Percentiles rank a stretch among this genome's conserved stretches.
Evolutionary conservation across 352 stramenopile species (phyloP).

Genomic region (Aphanomyces astaci): DNA sequence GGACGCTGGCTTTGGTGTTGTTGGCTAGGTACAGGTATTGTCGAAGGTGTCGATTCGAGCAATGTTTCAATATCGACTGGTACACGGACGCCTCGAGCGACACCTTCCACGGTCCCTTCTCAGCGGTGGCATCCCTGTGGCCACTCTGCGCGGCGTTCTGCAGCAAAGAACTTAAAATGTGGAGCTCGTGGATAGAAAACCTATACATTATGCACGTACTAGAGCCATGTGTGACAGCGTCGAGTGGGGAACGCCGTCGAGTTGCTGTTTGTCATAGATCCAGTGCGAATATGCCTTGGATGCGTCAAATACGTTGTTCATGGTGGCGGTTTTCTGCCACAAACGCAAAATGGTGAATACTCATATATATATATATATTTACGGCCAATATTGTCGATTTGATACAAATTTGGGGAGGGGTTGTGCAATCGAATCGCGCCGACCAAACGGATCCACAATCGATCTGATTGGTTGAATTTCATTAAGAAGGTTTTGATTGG

Average conservation of each 20-base stretch:
- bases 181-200: too few relatives aligned
- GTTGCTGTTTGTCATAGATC: slow-evolving; percentile 76
- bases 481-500: too few relatives aligned
- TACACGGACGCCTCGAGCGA: slow-evolving; percentile 93
- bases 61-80: slow-evolving; percentile 93
- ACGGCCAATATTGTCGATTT: too few relatives aligned
- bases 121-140: slow-evolving; percentile 50
- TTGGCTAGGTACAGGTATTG: slow-evolving; percentile 92
- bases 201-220: too few relatives aligned
- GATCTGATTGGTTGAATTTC: too few relatives aligned
- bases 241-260: slow-evolving; percentile 88
- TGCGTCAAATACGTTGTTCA: slow-evolving; percentile 95
- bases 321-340: slow-evolving; percentile 90
- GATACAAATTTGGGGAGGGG: too few relatives aligned
- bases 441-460: too few relatives aligned
- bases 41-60: slow-evolving; percentile 82
- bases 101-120: slow-evolving; percentile 90
- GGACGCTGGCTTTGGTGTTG: slow-evolving; percentile 87
- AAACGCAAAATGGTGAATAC: too few relatives aligned
- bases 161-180: too few relatives aligned
- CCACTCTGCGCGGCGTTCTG: slow-evolving; percentile 28
- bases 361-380: too few relatives aligned
- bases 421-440: too few relatives aligned
- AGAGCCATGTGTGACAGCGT: slow-evolving; percentile 88
- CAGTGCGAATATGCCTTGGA: slow-evolving; percentile 92